Evolutionary conservation across 805 yeast species (phyloP), one percentile per base, ranked within the genome.

Genomic region (Kluyveromyces nonfermentans): DNA sequence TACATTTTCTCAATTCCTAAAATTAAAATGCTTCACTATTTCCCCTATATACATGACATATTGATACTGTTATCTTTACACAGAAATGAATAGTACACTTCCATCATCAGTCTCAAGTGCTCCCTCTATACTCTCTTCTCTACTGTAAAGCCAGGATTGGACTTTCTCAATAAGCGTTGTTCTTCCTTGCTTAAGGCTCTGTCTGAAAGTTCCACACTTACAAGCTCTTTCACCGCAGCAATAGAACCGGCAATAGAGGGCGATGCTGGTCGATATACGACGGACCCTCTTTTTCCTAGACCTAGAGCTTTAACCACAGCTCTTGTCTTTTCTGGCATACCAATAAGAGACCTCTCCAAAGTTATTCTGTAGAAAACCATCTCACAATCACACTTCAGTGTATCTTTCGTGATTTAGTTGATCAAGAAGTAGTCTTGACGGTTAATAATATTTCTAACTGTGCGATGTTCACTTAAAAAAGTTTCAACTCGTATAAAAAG

Each of bases 241-340:
- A 90, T 73, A 70, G 81, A 80, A 62, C 95, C 96, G 3, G 97
- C 96, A 47, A 82, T 75, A 30, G 82, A 76, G 14, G 94, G 88
- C 10, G 82, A 72, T 4, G 85, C 86, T 38, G 68, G 65, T 55
- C 80, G 89, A 64, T 82, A 89, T 2, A 78, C 80, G 1, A 81
- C 75, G 33, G 80, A 80, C 42, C 89, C 85, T 54, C 93, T 78
- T 54, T 73, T 78, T 43, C 72, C 75, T 42, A 90, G 75, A 0
- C 97, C 97, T 47, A 90, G 69, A 7, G 83, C 73, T 46, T 72
- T 67, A 21, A 86, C 77, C 7, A 88, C 80, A 46, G 75, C 74
- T 50, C 82, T 77, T 46, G 75, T 74, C 35, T 70, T 65, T 44
- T 78, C 75, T 10, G 96, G 95, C 55, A 87, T 71, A 1, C 96